Percentiles rank a stretch among this genome's conserved stretches.
Evolutionary conservation across 2,329 filamentous ascomycete species (phyloP).

Genomic region (Bretziella fagacearum): DNA sequence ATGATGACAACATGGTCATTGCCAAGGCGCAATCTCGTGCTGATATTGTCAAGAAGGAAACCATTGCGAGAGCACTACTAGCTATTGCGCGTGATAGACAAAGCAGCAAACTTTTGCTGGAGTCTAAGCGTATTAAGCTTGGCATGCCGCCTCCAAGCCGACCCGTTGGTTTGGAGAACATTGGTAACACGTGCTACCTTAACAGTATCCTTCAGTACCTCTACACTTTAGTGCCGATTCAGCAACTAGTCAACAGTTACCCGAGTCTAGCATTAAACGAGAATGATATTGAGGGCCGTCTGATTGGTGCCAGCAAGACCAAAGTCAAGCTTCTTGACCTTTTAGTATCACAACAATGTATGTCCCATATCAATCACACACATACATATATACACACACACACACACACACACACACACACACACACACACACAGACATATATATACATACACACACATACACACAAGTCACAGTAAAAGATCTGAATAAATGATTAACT

Average conservation of each 20-base stretch:
- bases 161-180: conserved; percentile 66
- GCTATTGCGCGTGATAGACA: conserved; percentile 18
- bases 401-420: background rate
- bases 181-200: conserved; percentile 94
- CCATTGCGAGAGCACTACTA: conserved; percentile 19
- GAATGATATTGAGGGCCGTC: conserved; percentile 45
- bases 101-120: conserved; percentile 16
- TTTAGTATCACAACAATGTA: conserved; percentile 57
- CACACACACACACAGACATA: no score
- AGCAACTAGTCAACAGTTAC: conserved; percentile 64
- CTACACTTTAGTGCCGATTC: conserved; percentile 69
- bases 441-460: no score
- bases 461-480: no score
- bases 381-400: background rate
- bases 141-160: conserved; percentile 28
- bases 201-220: conserved; percentile 95
- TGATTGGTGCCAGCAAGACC: conserved; percentile 51
- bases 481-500: background rate
- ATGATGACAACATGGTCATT: conserved; percentile 9
- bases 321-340: conserved; percentile 36
- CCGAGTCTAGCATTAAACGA: conserved; percentile 54
- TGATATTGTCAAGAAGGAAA: conserved; percentile 11
- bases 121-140: conserved; percentile 13
- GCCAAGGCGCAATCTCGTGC: conserved; percentile 12
- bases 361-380: conserved; percentile 24